These are phyloP conservation scores for Aureobasidium uvarum DNA, from an alignment of 2,329 filamentous ascomycete species.

Conservation along the genomic window DNA sequence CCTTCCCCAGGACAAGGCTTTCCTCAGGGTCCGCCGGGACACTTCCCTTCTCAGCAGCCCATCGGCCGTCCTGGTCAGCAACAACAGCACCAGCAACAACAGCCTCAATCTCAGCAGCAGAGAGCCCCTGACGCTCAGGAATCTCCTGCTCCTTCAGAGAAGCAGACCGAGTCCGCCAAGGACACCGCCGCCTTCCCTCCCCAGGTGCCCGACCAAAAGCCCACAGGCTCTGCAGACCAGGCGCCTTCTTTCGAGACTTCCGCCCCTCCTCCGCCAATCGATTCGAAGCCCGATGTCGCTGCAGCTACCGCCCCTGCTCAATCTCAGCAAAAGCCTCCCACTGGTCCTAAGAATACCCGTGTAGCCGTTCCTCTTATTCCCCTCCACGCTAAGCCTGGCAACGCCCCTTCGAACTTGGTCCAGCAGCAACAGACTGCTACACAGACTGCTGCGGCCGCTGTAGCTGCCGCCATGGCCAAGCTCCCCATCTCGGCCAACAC, in stretches of 20 bases:
- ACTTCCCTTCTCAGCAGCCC: slow-evolving; percentile 40
- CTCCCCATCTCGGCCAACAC: slow-evolving; percentile 43
- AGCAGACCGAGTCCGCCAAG: slow-evolving; percentile 34
- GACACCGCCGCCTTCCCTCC: slow-evolving; percentile 30
- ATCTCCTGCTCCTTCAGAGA: slow-evolving; percentile 39
- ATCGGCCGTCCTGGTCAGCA: slow-evolving; percentile 55
- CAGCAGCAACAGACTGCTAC: slow-evolving; percentile 62
- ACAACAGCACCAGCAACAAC: slow-evolving; percentile 38
- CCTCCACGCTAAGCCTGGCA: slow-evolving; percentile 41
- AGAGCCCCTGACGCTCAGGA: slow-evolving; percentile 6
- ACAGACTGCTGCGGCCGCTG: slow-evolving; percentile 70
- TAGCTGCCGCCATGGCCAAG: slow-evolving; percentile 78
- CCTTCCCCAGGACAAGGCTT: slow-evolving; percentile 62
- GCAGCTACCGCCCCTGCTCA: slow-evolving; percentile 54
- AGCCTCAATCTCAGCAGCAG: slow-evolving; percentile 29
- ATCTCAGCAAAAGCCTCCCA: slow-evolving; percentile 43
- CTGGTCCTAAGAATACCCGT: slow-evolving; percentile 50
- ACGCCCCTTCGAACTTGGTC: slow-evolving; percentile 35
- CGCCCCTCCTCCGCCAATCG: slow-evolving; percentile 61
- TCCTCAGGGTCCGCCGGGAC: slow-evolving; percentile 52
- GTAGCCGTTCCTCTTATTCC: slow-evolving; percentile 59
- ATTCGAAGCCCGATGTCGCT: slow-evolving; percentile 65
- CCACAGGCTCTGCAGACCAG: slow-evolving; percentile 36
- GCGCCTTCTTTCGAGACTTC: slow-evolving; percentile 44
- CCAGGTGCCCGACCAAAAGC: slow-evolving; percentile 32